Evolutionary conservation across 2,329 filamentous ascomycete genomes (phyloP).

Genomic region (Pseudogymnoascus sp.): DNA sequence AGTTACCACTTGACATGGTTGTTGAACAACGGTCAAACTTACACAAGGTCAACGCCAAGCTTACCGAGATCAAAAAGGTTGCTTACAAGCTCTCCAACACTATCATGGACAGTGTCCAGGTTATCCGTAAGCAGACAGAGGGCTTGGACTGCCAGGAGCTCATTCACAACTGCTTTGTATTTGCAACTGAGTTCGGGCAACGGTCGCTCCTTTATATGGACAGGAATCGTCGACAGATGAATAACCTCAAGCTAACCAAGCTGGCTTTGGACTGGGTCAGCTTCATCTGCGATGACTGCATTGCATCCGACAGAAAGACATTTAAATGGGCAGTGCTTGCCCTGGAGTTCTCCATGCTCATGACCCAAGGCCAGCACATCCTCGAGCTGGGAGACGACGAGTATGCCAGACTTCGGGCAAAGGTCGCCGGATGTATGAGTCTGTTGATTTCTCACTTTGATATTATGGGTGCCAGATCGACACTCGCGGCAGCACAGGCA

Average conservation of each 20-base stretch:
- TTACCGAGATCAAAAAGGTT: constrained; percentile 91
- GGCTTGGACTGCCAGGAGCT: constrained; percentile 87
- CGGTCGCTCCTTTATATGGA: constrained; percentile 93
- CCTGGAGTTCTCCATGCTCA: constrained; percentile 92
- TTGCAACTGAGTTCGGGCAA: constrained; percentile 97
- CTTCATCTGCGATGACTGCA: constrained; percentile 95
- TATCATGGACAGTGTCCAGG: constrained; percentile 97
- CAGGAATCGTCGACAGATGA: constrained; percentile 89
- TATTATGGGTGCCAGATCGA: constrained; percentile 95
- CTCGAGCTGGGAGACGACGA: constrained; percentile 83
- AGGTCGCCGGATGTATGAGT: constrained; percentile 96
- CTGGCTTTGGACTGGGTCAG: constrained; percentile 93
- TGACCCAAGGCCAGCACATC: constrained; percentile 90
- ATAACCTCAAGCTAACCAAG: constrained; percentile 89
- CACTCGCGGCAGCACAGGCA: constrained; percentile 73
- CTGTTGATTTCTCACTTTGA: constrained; percentile 97
- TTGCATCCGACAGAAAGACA: constrained; percentile 86
- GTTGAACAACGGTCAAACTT: constrained; percentile 91
- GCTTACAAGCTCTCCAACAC: constrained; percentile 95
- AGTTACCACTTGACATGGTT: constrained; percentile 77
- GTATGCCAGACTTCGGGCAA: constrained; percentile 71
- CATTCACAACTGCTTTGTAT: constrained; percentile 95
- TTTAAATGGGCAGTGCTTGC: constrained; percentile 96
- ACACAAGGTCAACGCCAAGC: constrained; percentile 78
- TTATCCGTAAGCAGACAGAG: constrained; percentile 75